Evolutionary conservation across 179 eudicot genomes (phyloP).

Genomic region (Nepenthes alata): DNA sequence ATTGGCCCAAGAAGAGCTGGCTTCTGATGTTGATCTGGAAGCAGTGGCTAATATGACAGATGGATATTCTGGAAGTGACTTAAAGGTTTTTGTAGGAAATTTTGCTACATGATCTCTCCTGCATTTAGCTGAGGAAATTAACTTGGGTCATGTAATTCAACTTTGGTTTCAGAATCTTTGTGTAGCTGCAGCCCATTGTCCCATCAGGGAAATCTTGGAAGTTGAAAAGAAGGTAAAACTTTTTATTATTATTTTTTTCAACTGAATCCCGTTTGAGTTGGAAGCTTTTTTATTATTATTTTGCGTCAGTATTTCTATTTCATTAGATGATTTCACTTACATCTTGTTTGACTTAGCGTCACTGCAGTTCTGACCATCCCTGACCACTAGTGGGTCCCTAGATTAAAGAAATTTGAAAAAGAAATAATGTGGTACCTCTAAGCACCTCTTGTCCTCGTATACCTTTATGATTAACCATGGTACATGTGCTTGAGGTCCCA

Average conservation of each 20-base stretch:
- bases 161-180: constrained; percentile 66
- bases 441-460: too few species aligned
- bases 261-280: too few species aligned
- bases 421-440: too few species aligned
- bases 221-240: constrained; percentile 68
- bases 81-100: constrained; percentile 39
- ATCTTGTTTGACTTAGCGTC: not conserved
- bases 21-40: constrained; percentile 55
- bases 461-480: too few species aligned
- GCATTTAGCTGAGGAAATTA: not conserved
- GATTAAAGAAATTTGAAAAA: too few species aligned
- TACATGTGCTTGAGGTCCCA: too few species aligned
- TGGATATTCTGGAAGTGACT: constrained; percentile 93
- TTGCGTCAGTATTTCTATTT: not conserved
- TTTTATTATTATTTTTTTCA: not conserved
- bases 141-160: not conserved
- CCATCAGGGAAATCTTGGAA: constrained; percentile 82
- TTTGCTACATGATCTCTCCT: not conserved
- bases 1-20: constrained; percentile 81
- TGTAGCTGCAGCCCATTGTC: constrained; percentile 90
- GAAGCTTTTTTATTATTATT: too few species aligned
- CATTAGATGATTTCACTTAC: not conserved
- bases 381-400: too few species aligned
- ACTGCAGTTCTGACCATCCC: too few species aligned
- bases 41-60: constrained; percentile 80